These are phyloP conservation scores for Xylaria intraflava DNA, from an alignment of 495 filamentous ascomycete species.

Conservation along the genomic window DNA sequence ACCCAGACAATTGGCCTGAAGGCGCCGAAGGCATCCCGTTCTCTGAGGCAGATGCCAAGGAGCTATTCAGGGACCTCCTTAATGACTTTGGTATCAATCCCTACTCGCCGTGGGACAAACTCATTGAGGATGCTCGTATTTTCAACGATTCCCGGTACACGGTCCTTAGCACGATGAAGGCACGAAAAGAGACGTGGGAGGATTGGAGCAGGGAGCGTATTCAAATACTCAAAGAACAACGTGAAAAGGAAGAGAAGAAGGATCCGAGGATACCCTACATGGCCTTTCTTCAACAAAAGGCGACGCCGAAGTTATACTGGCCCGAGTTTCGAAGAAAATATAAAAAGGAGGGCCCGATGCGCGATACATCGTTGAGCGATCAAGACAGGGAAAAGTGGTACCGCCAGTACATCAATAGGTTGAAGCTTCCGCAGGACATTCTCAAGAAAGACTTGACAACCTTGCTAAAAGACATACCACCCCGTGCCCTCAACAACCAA, in stretches of 20 bases:
- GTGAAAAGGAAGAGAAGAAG: constrained; percentile 69
- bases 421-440: constrained; percentile 68
- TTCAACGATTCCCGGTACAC: constrained; percentile 84
- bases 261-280: constrained; percentile 84
- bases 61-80: constrained; percentile 79
- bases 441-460: constrained; percentile 72
- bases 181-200: constrained; percentile 72
- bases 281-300: constrained; percentile 70
- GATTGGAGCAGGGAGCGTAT: constrained; percentile 74
- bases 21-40: constrained; percentile 60
- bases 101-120: constrained; percentile 84
- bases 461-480: constrained; percentile 65
- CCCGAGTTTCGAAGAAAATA: constrained; percentile 91
- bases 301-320: constrained; percentile 91
- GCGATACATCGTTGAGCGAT: constrained; percentile 64
- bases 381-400: constrained; percentile 90
- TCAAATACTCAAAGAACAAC: constrained; percentile 59
- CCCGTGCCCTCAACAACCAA: constrained; percentile 58
- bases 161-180: constrained; percentile 69
- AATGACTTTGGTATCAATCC: constrained; percentile 77
- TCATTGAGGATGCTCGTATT: constrained; percentile 74
- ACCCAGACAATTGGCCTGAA: constrained; percentile 62
- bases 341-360: constrained; percentile 75
- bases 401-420: constrained; percentile 71
- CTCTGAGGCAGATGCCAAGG: constrained; percentile 59